Base-by-base conservation (phyloP, 345 rosid genomes). In the Pseudoturritis turrita region DNA sequence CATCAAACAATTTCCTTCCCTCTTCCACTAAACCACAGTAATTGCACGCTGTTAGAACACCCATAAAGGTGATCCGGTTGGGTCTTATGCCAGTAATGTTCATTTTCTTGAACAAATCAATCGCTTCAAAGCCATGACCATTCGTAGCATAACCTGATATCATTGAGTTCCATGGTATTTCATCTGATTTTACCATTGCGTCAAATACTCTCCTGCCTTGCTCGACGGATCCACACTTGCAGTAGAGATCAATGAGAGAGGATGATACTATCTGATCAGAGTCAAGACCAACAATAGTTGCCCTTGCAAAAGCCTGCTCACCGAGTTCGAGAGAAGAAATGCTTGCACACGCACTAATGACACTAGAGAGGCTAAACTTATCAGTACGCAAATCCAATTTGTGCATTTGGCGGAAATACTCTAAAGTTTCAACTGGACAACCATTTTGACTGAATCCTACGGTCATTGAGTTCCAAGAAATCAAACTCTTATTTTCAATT, bases 401-500 rank as follows among this genome's bases (percentile, higher is more conserved):
- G 78, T 86, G 88, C 97, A 93, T 90, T 81, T 78, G 65, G 59
- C 77, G 56, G 58, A 93, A 89, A 61, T 79, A 71, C 79, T 88
- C 71, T 76, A 90, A 73, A 31, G 94, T 89, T 70, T 90, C 92
- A 50, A 79, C 53, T 3, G 92, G 81, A 75, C 79, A 85, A 68
- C 96, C 88, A 57, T 93, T 93, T 79, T 86, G 90, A 72, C 83
- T 78, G 14, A 89, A 83, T 62, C 90, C 98, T 44, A 79, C 83
- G 1, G 84, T 80, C 86, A 90, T 90, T 21, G 98, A 87, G 78
- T 93, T 93, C 97, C 97, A 93, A 9, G 98, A 90, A 64, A 90
- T 82, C 83, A 89, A 78, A 71, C 85, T 90, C 78, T 78, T 90
- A 28, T 26, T 55, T 28, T 84, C 77, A 65, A 87, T 89, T 22